phyloP scores from a whole-genome alignment of 371 early-diverging fungal genomes.

The Mortierella sp. region DNA sequence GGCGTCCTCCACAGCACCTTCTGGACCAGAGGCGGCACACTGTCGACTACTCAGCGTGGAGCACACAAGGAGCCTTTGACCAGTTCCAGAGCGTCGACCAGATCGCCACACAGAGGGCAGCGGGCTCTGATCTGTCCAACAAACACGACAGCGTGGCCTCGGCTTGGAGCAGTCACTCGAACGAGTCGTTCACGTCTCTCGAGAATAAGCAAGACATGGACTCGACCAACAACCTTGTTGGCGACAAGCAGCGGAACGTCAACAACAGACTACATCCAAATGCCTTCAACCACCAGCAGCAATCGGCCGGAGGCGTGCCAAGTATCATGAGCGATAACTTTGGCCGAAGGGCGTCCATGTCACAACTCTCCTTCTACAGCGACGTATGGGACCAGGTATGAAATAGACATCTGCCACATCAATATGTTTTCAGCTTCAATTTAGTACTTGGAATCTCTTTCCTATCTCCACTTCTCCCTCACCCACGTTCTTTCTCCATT shows the following conservation, averaged over 20 bases:
- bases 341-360: conserved; percentile 36
- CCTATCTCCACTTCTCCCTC: not conserved
- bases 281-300: not conserved
- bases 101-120: conserved; percentile 2
- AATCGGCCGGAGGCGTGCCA: not conserved
- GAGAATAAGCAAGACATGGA: not conserved
- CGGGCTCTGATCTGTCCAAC: conserved; percentile 10
- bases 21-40: conserved; percentile 33
- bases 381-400: conserved; percentile 37
- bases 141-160: not conserved
- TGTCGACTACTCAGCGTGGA: conserved; percentile 30
- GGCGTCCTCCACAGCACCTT: conserved; percentile 11
- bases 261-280: not conserved
- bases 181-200: not conserved
- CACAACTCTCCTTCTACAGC: conserved; percentile 21
- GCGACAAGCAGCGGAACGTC: not conserved
- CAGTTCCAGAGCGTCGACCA: not conserved
- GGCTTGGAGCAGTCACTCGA: conserved; percentile 14
- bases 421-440: not conserved
- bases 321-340: conserved; percentile 7
- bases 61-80: conserved; percentile 5
- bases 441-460: not conserved
- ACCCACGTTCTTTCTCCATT: not conserved
- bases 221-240: not conserved
- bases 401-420: no score